Percentiles rank a stretch among this genome's conserved stretches.
Conservation (phyloP, 2,329 filamentous ascomycete species). For the Ophioceras dolichostomum region DNA sequence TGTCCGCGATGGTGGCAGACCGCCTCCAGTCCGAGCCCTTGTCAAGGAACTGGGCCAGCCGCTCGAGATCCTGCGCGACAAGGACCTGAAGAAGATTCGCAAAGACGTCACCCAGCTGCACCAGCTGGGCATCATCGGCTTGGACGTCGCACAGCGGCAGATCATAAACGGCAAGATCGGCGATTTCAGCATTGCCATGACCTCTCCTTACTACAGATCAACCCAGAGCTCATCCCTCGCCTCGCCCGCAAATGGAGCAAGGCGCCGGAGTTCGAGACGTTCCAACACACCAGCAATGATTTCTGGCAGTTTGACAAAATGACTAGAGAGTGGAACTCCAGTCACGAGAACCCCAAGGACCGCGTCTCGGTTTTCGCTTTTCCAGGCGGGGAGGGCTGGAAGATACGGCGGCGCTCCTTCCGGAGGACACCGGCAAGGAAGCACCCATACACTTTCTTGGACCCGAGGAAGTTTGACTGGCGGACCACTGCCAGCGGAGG, state of each 20-base stretch:
- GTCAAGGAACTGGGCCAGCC: constrained; percentile 10
- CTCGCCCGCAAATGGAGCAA: not conserved
- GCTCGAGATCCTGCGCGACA: constrained; percentile 5
- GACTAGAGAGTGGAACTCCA: no score
- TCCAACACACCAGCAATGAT: not conserved
- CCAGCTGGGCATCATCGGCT: constrained; percentile 8
- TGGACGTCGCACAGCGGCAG: constrained; percentile 8
- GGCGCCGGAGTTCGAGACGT: not conserved
- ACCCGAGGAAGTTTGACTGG: not conserved
- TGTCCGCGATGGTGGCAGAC: constrained; percentile 6
- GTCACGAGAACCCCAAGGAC: no score
- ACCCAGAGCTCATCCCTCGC: not conserved
- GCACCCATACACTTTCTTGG: not conserved
- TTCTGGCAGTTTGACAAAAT: no score
- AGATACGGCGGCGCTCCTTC: no score
- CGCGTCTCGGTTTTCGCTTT: no score
- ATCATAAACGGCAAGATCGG: constrained; percentile 10
- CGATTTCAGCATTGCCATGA: constrained; percentile 14
- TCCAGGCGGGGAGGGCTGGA: not conserved
- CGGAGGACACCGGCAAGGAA: not conserved
- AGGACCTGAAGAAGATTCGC: constrained; percentile 2
- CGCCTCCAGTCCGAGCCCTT: constrained; percentile 11
- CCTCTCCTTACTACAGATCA: constrained; percentile 10
- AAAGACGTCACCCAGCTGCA: constrained; percentile 5
- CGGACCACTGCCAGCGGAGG: not conserved